Percentiles rank a stretch among this genome's conserved stretches.
These are phyloP conservation scores for Darksidea phi DNA, from an alignment of 495 filamentous ascomycete genomes.

Conservation along the genomic window DNA sequence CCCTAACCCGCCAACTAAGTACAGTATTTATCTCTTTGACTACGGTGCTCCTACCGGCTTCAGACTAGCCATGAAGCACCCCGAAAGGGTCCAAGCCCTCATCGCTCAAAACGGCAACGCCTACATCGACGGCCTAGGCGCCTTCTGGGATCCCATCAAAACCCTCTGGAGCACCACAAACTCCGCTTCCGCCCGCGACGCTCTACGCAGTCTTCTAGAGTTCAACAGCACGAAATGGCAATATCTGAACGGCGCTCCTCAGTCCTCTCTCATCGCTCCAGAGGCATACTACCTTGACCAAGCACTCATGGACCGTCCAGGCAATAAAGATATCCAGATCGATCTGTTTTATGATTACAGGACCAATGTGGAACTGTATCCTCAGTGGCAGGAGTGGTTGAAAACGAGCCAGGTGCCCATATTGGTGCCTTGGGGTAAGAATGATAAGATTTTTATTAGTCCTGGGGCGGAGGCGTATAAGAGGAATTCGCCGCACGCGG, in stretches of 20 bases:
- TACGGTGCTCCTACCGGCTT: constrained; percentile 62
- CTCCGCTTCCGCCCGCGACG: constrained; percentile 42
- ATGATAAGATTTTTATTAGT: constrained; percentile 58
- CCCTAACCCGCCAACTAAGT: constrained; percentile 46
- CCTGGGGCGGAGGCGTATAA: constrained; percentile 61
- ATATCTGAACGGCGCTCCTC: constrained; percentile 51
- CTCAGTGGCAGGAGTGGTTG: constrained; percentile 61
- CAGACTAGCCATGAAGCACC: constrained; percentile 53
- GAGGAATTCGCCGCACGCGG: constrained; percentile 53
- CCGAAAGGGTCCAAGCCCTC: constrained; percentile 52
- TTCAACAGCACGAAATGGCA: constrained; percentile 54
- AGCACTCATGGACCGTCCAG: constrained; percentile 51
- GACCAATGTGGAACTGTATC: constrained; percentile 56
- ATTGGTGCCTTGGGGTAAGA: constrained; percentile 63
- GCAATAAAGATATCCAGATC: constrained; percentile 56
- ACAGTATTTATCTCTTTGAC: constrained; percentile 64
- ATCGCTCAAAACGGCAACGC: constrained; percentile 66
- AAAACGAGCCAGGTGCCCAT: constrained; percentile 54
- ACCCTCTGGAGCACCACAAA: constrained; percentile 50
- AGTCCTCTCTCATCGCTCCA: constrained; percentile 47
- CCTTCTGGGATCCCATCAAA: constrained; percentile 55
- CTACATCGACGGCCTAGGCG: constrained; percentile 58
- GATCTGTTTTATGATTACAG: constrained; percentile 60
- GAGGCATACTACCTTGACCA: constrained; percentile 55
- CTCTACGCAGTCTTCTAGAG: constrained; percentile 47